Percentiles rank a stretch among this genome's conserved stretches.
Evolutionary conservation across 2,329 filamentous ascomycete genomes (phyloP).

Genomic region (Leptosphaerulina australis): DNA sequence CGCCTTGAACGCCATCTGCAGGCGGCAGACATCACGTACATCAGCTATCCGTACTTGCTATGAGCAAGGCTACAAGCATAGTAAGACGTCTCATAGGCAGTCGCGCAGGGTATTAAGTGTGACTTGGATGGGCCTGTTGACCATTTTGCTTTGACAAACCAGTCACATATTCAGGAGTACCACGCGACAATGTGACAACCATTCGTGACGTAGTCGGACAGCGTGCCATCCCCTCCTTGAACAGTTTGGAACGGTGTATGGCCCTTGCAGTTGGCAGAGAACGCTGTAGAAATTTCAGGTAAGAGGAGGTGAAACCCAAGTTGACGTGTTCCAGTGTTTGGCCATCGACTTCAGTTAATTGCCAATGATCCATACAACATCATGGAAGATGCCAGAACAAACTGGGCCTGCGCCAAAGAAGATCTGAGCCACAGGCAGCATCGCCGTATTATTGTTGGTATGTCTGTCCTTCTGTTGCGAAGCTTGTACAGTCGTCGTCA

Average conservation of each 20-base stretch:
- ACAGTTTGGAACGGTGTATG: background rate
- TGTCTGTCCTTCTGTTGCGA: conserved; percentile 6
- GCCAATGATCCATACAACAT: conserved; percentile 17
- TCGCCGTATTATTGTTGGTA: background rate
- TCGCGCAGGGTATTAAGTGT: background rate
- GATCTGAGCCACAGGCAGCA: background rate
- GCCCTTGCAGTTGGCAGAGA: background rate
- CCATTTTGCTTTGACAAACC: conserved; percentile 1
- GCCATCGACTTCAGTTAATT: conserved; percentile 4
- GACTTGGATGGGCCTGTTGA: background rate
- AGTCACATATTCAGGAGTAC: conserved; percentile 5
- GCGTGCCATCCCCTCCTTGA: conserved; percentile 9
- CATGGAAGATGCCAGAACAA: conserved; percentile 19
- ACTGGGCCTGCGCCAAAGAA: background rate
- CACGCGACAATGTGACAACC: background rate
- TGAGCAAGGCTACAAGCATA: background rate
- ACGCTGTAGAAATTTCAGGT: background rate
- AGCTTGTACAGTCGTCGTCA: background rate
- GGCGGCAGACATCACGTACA: conserved; percentile 6
- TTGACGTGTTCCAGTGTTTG: conserved; percentile 16
- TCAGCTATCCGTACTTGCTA: background rate
- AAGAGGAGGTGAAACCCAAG: conserved; percentile 11
- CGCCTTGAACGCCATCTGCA: background rate
- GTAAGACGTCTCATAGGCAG: background rate
- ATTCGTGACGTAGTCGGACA: conserved; percentile 2